These are phyloP conservation scores for Malassezia yamatoensis DNA, from an alignment of 1,284 basidiomycete species.

Conservation along the genomic window DNA sequence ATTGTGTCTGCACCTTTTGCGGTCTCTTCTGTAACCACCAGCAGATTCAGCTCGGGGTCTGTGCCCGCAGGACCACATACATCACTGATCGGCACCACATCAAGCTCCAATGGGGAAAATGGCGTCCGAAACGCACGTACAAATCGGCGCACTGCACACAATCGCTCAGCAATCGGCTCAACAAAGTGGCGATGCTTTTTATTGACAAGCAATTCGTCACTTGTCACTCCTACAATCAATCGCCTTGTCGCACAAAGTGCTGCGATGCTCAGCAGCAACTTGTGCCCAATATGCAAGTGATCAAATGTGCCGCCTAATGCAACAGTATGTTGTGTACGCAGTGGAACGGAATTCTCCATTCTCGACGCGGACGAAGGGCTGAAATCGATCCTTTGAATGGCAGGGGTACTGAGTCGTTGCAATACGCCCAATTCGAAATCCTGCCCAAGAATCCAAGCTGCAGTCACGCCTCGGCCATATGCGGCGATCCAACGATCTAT, in stretches of 20 bases:
- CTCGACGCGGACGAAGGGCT: not conserved
- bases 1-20: constrained; percentile 33
- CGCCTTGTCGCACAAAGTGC: constrained; percentile 68
- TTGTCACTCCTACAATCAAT: constrained; percentile 76
- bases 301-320: constrained; percentile 77
- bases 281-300: constrained; percentile 93
- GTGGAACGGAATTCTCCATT: not conserved
- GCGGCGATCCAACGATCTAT: not conserved
- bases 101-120: constrained; percentile 20
- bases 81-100: constrained; percentile 34
- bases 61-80: constrained; percentile 42
- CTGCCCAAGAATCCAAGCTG: not conserved
- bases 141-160: constrained; percentile 33
- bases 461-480: not conserved
- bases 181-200: constrained; percentile 66
- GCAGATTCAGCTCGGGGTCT: constrained; percentile 27
- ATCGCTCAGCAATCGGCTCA: constrained; percentile 55
- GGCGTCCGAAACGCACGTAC: constrained; percentile 23
- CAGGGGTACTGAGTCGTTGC: not conserved
- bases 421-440: not conserved
- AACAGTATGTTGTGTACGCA: constrained; percentile 2
- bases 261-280: constrained; percentile 85
- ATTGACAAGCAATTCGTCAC: constrained; percentile 62
- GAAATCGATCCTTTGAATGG: not conserved
- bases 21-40: constrained; percentile 44